Evolutionary conservation across 805 yeast genomes (phyloP).

Genomic region (Starmerella floricola): DNA sequence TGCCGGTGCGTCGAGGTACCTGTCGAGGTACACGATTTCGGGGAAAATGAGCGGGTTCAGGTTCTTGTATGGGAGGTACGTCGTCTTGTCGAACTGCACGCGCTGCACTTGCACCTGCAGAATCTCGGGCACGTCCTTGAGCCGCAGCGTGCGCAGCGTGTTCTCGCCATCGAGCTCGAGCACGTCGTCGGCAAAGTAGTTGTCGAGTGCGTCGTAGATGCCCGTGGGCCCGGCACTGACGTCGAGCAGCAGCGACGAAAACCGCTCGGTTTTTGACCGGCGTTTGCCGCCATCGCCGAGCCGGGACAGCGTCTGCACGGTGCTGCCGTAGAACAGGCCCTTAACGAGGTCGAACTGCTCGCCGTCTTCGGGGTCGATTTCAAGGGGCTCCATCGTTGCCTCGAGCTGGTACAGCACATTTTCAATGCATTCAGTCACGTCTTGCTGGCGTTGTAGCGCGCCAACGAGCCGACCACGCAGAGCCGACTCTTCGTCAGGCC

Average conservation of each 20-base stretch:
- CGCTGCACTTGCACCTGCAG: constrained; percentile 89
- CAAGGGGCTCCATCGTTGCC: constrained; percentile 41
- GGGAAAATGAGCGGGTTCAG: constrained; percentile 71
- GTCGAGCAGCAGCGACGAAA: constrained; percentile 69
- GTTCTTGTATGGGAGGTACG: constrained; percentile 66
- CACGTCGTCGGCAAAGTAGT: constrained; percentile 61
- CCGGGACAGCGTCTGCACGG: constrained; percentile 54
- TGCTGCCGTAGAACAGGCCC: constrained; percentile 70
- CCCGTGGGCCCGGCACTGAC: constrained; percentile 80
- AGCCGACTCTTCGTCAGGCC: constrained; percentile 3
- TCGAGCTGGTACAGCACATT: constrained; percentile 86
- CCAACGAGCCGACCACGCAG: constrained; percentile 10
- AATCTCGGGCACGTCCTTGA: constrained; percentile 62
- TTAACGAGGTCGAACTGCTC: constrained; percentile 80
- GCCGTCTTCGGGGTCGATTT: constrained; percentile 35
- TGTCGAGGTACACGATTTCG: constrained; percentile 69
- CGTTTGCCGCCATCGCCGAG: constrained; percentile 28
- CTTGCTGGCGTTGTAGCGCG: constrained; percentile 58
- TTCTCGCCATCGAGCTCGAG: constrained; percentile 55
- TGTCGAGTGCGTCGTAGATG: constrained; percentile 81
- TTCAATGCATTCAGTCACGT: constrained; percentile 93
- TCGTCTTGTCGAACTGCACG: constrained; percentile 72
- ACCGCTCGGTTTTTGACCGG: constrained; percentile 56
- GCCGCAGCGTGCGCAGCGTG: constrained; percentile 60
- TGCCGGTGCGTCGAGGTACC: constrained; percentile 58